phyloP scores from a whole-genome alignment of 148 eudicot genomes.

The Silene latifolia region DNA sequence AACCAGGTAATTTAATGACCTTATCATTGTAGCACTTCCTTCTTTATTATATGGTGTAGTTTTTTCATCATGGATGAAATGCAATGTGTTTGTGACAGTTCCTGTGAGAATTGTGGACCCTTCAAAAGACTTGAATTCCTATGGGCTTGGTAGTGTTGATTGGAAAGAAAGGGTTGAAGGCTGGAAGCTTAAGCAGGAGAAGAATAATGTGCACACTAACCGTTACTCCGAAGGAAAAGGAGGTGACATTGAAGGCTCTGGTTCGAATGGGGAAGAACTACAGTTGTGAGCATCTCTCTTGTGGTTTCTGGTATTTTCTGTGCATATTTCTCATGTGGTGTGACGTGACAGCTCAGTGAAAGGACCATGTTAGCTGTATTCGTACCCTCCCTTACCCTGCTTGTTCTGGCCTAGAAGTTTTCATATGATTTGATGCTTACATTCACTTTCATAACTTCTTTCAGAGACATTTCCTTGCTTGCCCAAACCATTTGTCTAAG shows the following conservation, averaged over 20 bases:
- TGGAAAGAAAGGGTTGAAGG: slow-evolving; percentile 99
- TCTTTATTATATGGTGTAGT: slow-evolving; percentile 1
- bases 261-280: slow-evolving; percentile 96
- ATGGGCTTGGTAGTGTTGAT: slow-evolving; percentile 90
- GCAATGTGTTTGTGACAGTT: slow-evolving; percentile 45
- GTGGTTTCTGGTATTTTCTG: not conserved
- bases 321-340: not conserved
- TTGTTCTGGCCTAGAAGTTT: not conserved
- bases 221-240: slow-evolving; percentile 84
- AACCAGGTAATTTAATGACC: slow-evolving; percentile 54
- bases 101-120: slow-evolving; percentile 97
- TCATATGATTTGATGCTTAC: too few relatives aligned
- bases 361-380: not conserved
- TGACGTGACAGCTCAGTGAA: not conserved
- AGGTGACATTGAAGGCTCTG: slow-evolving; percentile 87
- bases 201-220: slow-evolving; percentile 58
- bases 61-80: slow-evolving; percentile 13
- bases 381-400: not conserved
- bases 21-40: slow-evolving; percentile 1
- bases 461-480: too few relatives aligned
- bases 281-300: slow-evolving; percentile 66
- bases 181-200: slow-evolving; percentile 97
- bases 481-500: not conserved
- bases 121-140: slow-evolving; percentile 87
- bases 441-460: too few relatives aligned